Conservation (phyloP, 2,329 filamentous ascomycete species). For the Alternaria gaisen region DNA sequence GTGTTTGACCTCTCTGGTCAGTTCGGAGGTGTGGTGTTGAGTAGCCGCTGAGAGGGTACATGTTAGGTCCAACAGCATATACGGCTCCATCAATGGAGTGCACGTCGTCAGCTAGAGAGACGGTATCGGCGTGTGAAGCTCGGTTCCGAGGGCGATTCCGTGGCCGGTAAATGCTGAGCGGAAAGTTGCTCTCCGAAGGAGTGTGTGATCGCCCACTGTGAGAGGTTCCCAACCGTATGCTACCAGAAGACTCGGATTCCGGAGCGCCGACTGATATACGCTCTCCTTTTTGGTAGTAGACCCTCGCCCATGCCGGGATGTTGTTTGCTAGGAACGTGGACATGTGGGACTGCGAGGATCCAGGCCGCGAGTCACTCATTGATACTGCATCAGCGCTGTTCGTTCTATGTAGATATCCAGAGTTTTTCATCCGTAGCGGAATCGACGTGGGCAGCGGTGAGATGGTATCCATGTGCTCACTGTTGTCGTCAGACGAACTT, state of each 20-base stretch:
- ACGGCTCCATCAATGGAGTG: constrained; percentile 41
- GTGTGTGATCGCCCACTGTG: constrained; percentile 49
- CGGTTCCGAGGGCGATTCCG: constrained; percentile 50
- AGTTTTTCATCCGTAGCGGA: constrained; percentile 50
- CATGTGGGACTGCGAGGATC: constrained; percentile 48
- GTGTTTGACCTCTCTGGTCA: constrained; percentile 57
- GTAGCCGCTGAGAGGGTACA: constrained; percentile 37
- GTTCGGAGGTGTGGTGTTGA: constrained; percentile 50
- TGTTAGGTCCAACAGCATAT: constrained; percentile 39
- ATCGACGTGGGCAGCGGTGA: constrained; percentile 50
- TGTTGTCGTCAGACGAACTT: constrained; percentile 39
- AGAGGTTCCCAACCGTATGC: constrained; percentile 43
- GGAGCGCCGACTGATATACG: constrained; percentile 46
- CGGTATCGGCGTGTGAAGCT: constrained; percentile 39
- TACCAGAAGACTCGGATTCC: constrained; percentile 46
- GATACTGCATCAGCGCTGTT: constrained; percentile 45
- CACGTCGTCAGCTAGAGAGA: constrained; percentile 39
- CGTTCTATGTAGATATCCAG: constrained; percentile 46
- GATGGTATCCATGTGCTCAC: constrained; percentile 52
- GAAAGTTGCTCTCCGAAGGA: constrained; percentile 51
- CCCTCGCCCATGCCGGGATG: constrained; percentile 52
- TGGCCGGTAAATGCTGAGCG: constrained; percentile 49
- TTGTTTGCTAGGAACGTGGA: constrained; percentile 46
- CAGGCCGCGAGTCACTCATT: constrained; percentile 44
- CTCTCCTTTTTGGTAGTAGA: constrained; percentile 51